Evolutionary conservation across 345 rosid species (phyloP).

Genomic region (Bruguiera sexangula): DNA sequence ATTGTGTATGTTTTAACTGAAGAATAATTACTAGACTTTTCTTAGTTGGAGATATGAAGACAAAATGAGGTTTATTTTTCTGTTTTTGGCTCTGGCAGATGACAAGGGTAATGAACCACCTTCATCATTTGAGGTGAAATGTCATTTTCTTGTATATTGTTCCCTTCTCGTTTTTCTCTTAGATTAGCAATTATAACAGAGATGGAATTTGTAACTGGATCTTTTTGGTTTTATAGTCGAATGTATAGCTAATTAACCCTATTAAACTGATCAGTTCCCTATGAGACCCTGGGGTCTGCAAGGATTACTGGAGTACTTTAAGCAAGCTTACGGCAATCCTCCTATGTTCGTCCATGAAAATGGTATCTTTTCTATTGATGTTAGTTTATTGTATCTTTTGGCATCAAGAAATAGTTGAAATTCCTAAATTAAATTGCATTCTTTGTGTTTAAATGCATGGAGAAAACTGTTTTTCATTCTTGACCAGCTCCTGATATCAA

Average conservation of each 20-base stretch:
- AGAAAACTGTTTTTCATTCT: not conserved
- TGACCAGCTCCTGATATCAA: not conserved
- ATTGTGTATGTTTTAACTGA: slow-evolving; percentile 23
- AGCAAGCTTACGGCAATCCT: slow-evolving; percentile 40
- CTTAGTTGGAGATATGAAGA: not conserved
- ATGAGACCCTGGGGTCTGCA: slow-evolving; percentile 37
- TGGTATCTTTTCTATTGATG: slow-evolving; percentile 22
- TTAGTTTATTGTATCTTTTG: no score
- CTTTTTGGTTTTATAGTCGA: no score
- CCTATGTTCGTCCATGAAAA: slow-evolving; percentile 43
- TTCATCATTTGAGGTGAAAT: slow-evolving; percentile 6
- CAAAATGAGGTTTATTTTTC: not conserved
- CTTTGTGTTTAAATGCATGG: not conserved
- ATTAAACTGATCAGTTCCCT: slow-evolving; percentile 25
- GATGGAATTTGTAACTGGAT: no score
- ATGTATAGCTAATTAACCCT: not conserved
- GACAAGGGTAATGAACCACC: not conserved
- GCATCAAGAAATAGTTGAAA: no score
- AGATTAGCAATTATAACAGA: not conserved
- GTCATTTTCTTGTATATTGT: not conserved
- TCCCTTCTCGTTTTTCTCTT: not conserved
- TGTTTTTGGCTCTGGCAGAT: slow-evolving; percentile 1
- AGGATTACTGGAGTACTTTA: slow-evolving; percentile 32
- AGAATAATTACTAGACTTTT: not conserved
- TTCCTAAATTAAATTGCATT: not conserved